A percentile compares a stretch with the other conserved stretches of the same genome.
These are phyloP conservation scores for Beauveria pseudobassiana DNA, from an alignment of 2,329 filamentous ascomycete species.

Conservation along the genomic window DNA sequence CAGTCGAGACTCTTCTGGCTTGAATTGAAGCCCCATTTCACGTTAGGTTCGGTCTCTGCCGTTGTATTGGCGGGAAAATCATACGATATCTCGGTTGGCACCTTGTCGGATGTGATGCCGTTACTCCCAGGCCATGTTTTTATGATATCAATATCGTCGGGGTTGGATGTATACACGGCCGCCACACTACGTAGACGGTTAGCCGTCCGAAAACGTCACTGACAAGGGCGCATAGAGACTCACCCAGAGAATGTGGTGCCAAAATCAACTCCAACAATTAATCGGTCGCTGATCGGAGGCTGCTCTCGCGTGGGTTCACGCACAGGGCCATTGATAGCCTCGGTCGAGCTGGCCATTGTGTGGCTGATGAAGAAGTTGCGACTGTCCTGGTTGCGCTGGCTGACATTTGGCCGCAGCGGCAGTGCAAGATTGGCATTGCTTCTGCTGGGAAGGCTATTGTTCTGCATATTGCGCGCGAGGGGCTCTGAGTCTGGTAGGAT, in stretches of 20 bases:
- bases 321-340: constrained; percentile 55
- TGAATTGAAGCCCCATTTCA: constrained; percentile 82
- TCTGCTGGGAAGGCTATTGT: background rate
- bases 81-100: constrained; percentile 71
- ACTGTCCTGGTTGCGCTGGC: constrained; percentile 47
- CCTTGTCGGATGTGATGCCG: constrained; percentile 82
- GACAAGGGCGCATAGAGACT: constrained; percentile 23
- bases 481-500: background rate
- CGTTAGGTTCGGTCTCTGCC: constrained; percentile 35
- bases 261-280: constrained; percentile 76
- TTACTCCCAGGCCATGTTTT: constrained; percentile 80
- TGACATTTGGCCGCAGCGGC: constrained; percentile 39
- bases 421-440: constrained; percentile 41
- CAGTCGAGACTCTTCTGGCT: constrained; percentile 65
- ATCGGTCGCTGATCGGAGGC: constrained; percentile 48
- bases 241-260: constrained; percentile 78
- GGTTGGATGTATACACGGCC: constrained; percentile 65
- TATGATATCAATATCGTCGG: constrained; percentile 76
- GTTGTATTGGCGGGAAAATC: constrained; percentile 28
- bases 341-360: constrained; percentile 48
- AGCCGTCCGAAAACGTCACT: background rate
- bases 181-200: constrained; percentile 41
- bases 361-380: constrained; percentile 50
- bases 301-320: constrained; percentile 48
- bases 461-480: constrained; percentile 5